A percentile compares a stretch with the other conserved stretches of the same genome.
These are phyloP conservation scores for Coemansia sp. DNA, from an alignment of 192 early-diverging fungal genomes.

Conservation along the genomic window DNA sequence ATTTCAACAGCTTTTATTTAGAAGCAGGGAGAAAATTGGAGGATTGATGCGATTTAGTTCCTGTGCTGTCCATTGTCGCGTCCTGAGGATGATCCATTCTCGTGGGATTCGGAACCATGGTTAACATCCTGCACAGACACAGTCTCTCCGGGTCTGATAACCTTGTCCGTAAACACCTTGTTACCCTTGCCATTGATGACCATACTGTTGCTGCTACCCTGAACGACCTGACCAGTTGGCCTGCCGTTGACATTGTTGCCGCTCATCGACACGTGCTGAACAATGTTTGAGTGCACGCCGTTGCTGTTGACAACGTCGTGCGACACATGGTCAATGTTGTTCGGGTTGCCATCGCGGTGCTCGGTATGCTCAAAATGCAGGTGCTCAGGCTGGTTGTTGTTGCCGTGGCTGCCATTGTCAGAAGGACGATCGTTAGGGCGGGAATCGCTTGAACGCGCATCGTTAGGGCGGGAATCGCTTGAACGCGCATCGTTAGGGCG, in stretches of 20 bases:
- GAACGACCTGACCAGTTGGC: constrained; percentile 11
- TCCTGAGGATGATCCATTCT: neutral
- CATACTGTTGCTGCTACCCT: constrained; percentile 19
- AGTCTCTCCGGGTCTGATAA: too few species aligned
- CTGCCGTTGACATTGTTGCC: constrained; percentile 33
- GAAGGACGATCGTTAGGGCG: neutral
- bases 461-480: neutral
- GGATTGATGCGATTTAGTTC: neutral
- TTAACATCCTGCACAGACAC: neutral
- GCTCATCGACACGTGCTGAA: constrained; percentile 34
- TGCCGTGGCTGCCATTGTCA: neutral
- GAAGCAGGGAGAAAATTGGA: neutral
- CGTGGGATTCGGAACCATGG: neutral
- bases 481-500: neutral
- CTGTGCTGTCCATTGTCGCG: neutral
- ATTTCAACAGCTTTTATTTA: neutral
- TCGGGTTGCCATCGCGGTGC: constrained; percentile 39
- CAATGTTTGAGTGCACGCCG: constrained; percentile 31
- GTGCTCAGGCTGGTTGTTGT: constrained; percentile 14
- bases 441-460: neutral
- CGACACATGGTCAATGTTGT: constrained; percentile 28
- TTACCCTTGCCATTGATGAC: constrained; percentile 35
- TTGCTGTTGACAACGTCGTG: constrained; percentile 38
- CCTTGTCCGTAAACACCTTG: constrained; percentile 14
- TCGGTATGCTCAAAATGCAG: constrained; percentile 39